Evolutionary conservation across 768 basidiomycete genomes (phyloP), one percentile per base, ranked within the genome.

Genomic region (Phylloporus rhodoxanthus): DNA sequence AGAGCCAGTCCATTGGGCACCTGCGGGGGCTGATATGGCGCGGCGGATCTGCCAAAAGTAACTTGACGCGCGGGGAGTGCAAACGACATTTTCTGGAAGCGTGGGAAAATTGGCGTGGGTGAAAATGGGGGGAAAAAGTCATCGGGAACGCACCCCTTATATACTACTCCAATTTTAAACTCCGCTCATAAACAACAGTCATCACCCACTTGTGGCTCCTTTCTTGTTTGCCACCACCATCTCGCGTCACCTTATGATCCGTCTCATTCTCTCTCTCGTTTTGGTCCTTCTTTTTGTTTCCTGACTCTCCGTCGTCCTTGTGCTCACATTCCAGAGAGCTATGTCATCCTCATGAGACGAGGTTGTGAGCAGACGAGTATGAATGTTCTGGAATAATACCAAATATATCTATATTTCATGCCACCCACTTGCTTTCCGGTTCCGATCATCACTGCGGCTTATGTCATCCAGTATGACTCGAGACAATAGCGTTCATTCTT

Each of bases 11-110:
- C 81, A 39, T 81, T 70, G 15, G 74, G 71, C 2, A 62, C 20
- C 59, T 75, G 68, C 10, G 70, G 77, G 8, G 72, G 71, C 39
- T 75, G 70, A 29, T 70, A 67, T 8, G 73, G 62, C 42, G 69
- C 73, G 54, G 77, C 80, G 44, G 84, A 70, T 51, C 87, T 80
- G 48, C 82, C 84, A 61, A 89, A 87, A 46, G 80, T 87, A 57
- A 89, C 78, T 60, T 85, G 87, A 60, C 87, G 86, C 53, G 87
- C 79, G 54, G 86, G 85, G 47, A 89, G 75, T 29, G 83, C 81
- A 61, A 84, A 85, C 41, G 77, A 77, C 76, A 77, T 76, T 25
- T 41, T 45, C 17, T 34, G 2, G 25, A 3, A 48, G 49, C 62
- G 62, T 64, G 62, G 61, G 62, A 68, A 66, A 62, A 23, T 7